These are phyloP conservation scores for Rhodotorula kratochvilovae DNA, from an alignment of 768 basidiomycete genomes.

Conservation along the genomic window DNA sequence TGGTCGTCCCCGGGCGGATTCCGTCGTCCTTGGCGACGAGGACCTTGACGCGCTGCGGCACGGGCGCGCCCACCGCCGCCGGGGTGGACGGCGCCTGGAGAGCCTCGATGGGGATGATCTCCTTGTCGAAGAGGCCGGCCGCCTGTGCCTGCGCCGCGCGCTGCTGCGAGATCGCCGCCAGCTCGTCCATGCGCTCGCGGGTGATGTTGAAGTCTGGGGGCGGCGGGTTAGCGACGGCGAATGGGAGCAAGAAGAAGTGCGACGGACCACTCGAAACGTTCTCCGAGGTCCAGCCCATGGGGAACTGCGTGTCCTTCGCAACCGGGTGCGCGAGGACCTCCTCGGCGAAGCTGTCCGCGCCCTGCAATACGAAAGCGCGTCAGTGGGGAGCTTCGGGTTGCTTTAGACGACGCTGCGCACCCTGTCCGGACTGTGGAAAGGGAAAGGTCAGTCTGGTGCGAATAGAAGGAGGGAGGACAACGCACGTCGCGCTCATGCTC, in stretches of 20 bases:
- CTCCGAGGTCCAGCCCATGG: constrained; percentile 78
- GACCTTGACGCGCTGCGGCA: constrained; percentile 51
- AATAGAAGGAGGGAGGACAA: constrained; percentile 10
- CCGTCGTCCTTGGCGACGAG: constrained; percentile 79
- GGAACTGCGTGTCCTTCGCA: constrained; percentile 66
- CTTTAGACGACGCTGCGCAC: background rate
- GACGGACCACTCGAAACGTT: constrained; percentile 62
- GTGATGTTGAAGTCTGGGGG: constrained; percentile 63
- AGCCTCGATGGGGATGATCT: constrained; percentile 68
- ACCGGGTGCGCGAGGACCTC: constrained; percentile 63
- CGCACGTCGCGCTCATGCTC: constrained; percentile 65
- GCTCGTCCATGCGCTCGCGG: constrained; percentile 73
- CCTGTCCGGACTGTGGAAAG: background rate
- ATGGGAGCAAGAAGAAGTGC: too few species aligned
- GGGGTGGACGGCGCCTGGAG: constrained; percentile 55
- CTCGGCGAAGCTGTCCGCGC: constrained; percentile 61
- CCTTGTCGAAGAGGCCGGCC: constrained; percentile 72
- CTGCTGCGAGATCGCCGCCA: constrained; percentile 77
- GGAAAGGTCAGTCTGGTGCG: background rate
- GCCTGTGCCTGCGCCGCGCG: constrained; percentile 76
- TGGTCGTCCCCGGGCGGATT: constrained; percentile 76
- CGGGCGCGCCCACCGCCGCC: constrained; percentile 66
- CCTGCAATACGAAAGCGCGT: constrained; percentile 56
- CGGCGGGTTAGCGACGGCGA: too few species aligned
- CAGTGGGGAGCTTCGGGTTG: constrained; percentile 42